phyloP scores from a whole-genome alignment of 2,329 filamentous ascomycete genomes.

The Ophiostoma tasmaniense region DNA sequence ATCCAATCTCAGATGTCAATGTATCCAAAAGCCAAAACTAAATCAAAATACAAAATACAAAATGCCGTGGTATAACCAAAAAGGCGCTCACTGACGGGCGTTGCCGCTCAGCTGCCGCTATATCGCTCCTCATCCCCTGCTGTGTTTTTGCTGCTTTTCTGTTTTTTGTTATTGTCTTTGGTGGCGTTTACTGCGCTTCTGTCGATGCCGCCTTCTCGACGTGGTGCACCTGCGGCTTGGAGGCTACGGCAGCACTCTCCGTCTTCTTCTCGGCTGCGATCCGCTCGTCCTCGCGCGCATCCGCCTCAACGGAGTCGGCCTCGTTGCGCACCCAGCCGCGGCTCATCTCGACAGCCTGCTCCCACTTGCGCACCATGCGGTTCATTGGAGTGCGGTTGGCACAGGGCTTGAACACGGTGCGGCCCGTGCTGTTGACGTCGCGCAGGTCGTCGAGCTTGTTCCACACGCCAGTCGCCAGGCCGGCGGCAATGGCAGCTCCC shows the following conservation, averaged over 20 bases:
- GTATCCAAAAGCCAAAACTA: background rate
- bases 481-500: constrained; percentile 80
- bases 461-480: constrained; percentile 76
- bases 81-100: background rate
- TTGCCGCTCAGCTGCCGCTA: background rate
- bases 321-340: constrained; percentile 40
- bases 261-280: background rate
- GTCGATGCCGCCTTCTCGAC: background rate
- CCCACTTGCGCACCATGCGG: constrained; percentile 45
- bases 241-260: background rate
- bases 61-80: background rate
- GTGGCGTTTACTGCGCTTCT: background rate
- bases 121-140: background rate
- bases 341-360: constrained; percentile 52
- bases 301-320: constrained; percentile 15
- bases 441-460: constrained; percentile 63
- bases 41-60: no score
- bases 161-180: background rate
- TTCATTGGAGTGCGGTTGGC: constrained; percentile 38
- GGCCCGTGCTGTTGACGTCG: constrained; percentile 61
- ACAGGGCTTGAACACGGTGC: constrained; percentile 61
- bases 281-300: constrained; percentile 7
- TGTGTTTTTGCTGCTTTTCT: background rate
- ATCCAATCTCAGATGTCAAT: background rate
- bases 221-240: background rate